Conservation (phyloP, 2,329 filamentous ascomycete genomes). For the Penicillium polonicum region DNA sequence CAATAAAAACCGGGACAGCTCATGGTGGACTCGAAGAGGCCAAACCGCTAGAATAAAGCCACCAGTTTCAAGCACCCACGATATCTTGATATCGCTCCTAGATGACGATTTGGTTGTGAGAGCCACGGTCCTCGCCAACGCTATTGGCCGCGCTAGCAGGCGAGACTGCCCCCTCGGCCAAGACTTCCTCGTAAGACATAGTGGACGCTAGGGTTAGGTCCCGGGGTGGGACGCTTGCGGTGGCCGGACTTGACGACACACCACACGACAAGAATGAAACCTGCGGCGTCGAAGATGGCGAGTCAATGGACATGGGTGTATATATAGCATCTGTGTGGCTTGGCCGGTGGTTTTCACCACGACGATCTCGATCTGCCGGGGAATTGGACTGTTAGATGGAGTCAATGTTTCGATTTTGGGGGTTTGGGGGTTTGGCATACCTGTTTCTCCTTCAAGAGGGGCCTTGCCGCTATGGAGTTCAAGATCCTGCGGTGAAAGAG, state of each 20-base stretch:
- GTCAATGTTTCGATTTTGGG: background rate
- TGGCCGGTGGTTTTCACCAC: constrained; percentile 8
- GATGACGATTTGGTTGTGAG: background rate
- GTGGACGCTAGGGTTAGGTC: constrained; percentile 20
- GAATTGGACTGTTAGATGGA: background rate
- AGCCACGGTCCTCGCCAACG: background rate
- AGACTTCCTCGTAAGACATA: constrained; percentile 21
- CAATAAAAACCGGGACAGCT: background rate
- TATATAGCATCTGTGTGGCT: constrained; percentile 2
- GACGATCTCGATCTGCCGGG: background rate
- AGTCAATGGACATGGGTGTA: constrained; percentile 6
- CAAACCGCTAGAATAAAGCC: background rate
- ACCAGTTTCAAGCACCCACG: background rate
- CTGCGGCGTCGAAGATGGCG: constrained; percentile 8
- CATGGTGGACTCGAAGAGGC: background rate
- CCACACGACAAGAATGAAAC: constrained; percentile 14
- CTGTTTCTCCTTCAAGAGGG: background rate
- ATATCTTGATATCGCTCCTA: background rate
- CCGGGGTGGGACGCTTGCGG: constrained; percentile 18
- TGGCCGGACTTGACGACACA: constrained; percentile 15
- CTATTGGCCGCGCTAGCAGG: constrained; percentile 1
- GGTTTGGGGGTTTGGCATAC: background rate
- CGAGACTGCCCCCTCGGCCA: constrained; percentile 13
- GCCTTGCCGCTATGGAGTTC: background rate
- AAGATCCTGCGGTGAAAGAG: constrained; percentile 2